phyloP scores from a whole-genome alignment of 306 rosid species.

The Psophocarpus tetragonolobus region DNA sequence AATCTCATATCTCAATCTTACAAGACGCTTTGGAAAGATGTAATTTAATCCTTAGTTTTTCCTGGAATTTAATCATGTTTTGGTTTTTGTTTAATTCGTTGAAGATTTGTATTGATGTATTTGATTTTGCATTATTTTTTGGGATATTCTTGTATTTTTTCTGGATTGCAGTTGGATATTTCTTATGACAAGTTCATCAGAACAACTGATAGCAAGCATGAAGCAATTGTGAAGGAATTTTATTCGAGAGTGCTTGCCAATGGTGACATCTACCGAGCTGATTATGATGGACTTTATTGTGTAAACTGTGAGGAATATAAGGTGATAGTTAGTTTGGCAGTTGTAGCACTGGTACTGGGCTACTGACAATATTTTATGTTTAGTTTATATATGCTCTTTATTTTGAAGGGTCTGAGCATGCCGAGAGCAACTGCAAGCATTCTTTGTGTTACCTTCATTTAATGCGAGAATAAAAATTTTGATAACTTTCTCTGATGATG shows the following conservation, averaged over 20 bases:
- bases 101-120: not conserved
- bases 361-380: not conserved
- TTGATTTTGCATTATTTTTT: not conserved
- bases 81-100: not conserved
- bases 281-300: slow-evolving; percentile 95
- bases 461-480: not conserved
- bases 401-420: slow-evolving; percentile 2
- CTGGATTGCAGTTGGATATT: slow-evolving; percentile 69
- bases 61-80: not conserved
- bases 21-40: slow-evolving; percentile 82
- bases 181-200: slow-evolving; percentile 88
- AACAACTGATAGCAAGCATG: slow-evolving; percentile 89
- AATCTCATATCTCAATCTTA: slow-evolving; percentile 72
- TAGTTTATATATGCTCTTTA: slow-evolving; percentile 16
- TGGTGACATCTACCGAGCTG: slow-evolving; percentile 92
- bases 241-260: slow-evolving; percentile 85
- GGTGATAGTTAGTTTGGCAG: slow-evolving; percentile 48
- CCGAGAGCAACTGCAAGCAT: not conserved
- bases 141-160: not conserved
- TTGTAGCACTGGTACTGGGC: slow-evolving; percentile 1
- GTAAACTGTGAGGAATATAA: slow-evolving; percentile 95
- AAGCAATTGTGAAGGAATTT: slow-evolving; percentile 90
- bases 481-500: slow-evolving; percentile 10
- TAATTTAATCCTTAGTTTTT: slow-evolving; percentile 32
- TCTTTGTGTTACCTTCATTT: not conserved